Evolutionary conservation across 257 asterid species (phyloP).

Genomic region (Plantago elongata): DNA sequence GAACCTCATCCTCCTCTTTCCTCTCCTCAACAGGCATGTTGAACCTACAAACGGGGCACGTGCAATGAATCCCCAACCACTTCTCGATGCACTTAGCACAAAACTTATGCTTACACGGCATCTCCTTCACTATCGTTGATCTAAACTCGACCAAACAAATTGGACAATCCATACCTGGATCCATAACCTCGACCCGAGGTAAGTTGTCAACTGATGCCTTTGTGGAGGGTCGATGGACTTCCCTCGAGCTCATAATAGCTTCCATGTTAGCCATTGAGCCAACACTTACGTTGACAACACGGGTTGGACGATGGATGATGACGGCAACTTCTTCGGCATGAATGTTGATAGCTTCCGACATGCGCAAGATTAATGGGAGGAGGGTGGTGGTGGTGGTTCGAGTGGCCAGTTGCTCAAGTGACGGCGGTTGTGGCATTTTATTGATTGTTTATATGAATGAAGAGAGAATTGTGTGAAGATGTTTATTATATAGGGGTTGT

Average conservation of each 20-base stretch:
- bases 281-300: conserved; percentile 39
- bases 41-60: conserved; percentile 56
- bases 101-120: conserved; percentile 49
- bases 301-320: conserved; percentile 34
- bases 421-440: no score
- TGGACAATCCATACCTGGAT: conserved; percentile 44
- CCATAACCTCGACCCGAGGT: conserved; percentile 32
- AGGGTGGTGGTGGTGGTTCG: no score
- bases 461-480: no score
- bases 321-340: conserved; percentile 24
- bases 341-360: no score
- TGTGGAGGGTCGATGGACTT: conserved; percentile 45
- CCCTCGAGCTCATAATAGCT: conserved; percentile 19
- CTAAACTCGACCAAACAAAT: conserved; percentile 47
- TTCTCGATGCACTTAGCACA: conserved; percentile 36
- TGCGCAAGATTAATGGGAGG: no score
- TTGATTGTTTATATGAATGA: no score
- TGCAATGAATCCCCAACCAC: conserved; percentile 47
- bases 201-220: conserved; percentile 50
- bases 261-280: conserved; percentile 31
- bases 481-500: no score
- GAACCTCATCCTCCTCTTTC: neutral
- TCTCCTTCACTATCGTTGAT: conserved; percentile 37
- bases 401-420: no score
- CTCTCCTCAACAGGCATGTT: conserved; percentile 37